phyloP scores from a whole-genome alignment of 257 asterid species.

The Scutellaria minor region DNA sequence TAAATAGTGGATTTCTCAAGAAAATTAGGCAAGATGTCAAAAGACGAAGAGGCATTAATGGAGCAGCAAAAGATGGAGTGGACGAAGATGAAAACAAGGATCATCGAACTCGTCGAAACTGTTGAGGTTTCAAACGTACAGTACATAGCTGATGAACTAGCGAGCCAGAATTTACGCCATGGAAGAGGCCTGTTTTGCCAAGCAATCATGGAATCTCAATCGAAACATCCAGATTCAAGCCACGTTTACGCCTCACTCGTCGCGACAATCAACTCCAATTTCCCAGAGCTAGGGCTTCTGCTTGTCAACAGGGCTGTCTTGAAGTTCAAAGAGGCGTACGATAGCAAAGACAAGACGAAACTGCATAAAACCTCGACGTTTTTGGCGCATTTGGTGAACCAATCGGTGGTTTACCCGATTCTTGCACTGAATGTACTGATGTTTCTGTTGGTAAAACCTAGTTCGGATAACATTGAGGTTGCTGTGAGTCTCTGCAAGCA shows the following conservation, averaged over 20 bases:
- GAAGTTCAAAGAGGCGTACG: constrained; percentile 33
- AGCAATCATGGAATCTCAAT: constrained; percentile 43
- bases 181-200: constrained; percentile 42
- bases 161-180: constrained; percentile 12
- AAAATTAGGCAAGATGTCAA: background rate
- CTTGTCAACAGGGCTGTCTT: constrained; percentile 38
- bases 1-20: no score
- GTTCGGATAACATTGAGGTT: constrained; percentile 38
- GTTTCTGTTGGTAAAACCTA: constrained; percentile 40
- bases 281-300: constrained; percentile 41
- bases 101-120: constrained; percentile 22
- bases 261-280: constrained; percentile 35
- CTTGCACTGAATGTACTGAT: constrained; percentile 32
- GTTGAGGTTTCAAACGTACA: constrained; percentile 25
- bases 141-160: constrained; percentile 28
- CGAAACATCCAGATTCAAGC: constrained; percentile 21
- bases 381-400: constrained; percentile 47
- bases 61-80: constrained; percentile 21
- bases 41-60: background rate
- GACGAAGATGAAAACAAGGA: constrained; percentile 29
- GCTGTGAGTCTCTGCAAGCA: constrained; percentile 46
- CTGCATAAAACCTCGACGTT: constrained; percentile 28
- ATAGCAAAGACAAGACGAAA: background rate
- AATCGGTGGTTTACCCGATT: constrained; percentile 31
- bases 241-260: constrained; percentile 46